A percentile compares a stretch with the other conserved stretches of the same genome.
Evolutionary conservation across 1,284 basidiomycete genomes (phyloP).

Genomic region (Apiotrichum akiyoshidainum): DNA sequence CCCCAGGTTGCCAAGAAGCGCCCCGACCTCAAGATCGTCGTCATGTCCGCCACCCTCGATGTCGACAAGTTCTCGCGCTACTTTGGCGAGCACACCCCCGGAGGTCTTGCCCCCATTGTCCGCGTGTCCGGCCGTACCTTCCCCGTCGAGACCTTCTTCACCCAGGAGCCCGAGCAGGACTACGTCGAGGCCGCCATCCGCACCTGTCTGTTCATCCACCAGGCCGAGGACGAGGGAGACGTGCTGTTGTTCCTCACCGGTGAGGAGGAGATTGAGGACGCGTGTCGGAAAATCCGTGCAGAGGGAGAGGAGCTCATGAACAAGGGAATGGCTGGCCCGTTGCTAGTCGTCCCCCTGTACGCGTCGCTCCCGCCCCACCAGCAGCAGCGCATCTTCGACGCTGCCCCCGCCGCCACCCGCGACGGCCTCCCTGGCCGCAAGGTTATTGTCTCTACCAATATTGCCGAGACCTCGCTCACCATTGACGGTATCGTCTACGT

Average conservation of each 20-base stretch:
- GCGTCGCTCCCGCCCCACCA: constrained; percentile 88
- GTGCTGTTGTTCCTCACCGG: constrained; percentile 93
- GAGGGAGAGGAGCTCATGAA: constrained; percentile 77
- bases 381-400: constrained; percentile 92
- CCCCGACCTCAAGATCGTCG: constrained; percentile 88
- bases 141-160: constrained; percentile 93
- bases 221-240: constrained; percentile 91
- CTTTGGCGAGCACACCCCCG: constrained; percentile 63
- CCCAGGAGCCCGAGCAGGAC: constrained; percentile 90
- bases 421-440: constrained; percentile 84
- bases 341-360: constrained; percentile 87
- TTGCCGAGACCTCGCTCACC: constrained; percentile 95
- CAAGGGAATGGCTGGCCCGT: constrained; percentile 73
- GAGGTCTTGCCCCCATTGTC: constrained; percentile 73
- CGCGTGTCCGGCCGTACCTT: constrained; percentile 95
- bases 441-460: constrained; percentile 93
- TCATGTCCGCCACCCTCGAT: constrained; percentile 98
- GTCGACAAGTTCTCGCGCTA: constrained; percentile 96
- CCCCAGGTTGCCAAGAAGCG: constrained; percentile 71
- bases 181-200: constrained; percentile 97
- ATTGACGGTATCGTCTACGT: constrained; percentile 99
- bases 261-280: constrained; percentile 98
- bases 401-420: constrained; percentile 63
- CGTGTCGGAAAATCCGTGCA: constrained; percentile 86
- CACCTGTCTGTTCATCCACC: constrained; percentile 95